A percentile compares a stretch with the other conserved stretches of the same genome.
Evolutionary conservation across 768 basidiomycete genomes (phyloP).

Genomic region (Kwoniella shandongensis): DNA sequence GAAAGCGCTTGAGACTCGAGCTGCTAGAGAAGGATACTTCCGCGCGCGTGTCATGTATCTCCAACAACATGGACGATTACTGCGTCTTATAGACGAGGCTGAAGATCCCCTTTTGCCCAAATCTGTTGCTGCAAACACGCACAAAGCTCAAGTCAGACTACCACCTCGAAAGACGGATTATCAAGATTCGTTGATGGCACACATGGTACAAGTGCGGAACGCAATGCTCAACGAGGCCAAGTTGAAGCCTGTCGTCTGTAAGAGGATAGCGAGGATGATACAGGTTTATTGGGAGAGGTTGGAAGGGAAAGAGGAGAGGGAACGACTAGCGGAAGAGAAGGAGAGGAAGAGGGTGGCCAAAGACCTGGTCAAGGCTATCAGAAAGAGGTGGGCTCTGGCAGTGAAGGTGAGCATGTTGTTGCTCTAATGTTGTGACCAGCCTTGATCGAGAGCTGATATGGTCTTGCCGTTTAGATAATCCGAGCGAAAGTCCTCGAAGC

Average conservation of each 20-base stretch:
- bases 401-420: constrained; percentile 55
- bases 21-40: constrained; percentile 57
- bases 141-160: constrained; percentile 14
- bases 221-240: constrained; percentile 55
- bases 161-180: constrained; percentile 44
- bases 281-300: constrained; percentile 73
- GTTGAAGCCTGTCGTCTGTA: constrained; percentile 54
- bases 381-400: constrained; percentile 82
- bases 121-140: constrained; percentile 3
- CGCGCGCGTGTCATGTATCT: constrained; percentile 58
- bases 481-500: constrained; percentile 58
- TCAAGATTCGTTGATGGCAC: constrained; percentile 53
- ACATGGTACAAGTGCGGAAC: constrained; percentile 49
- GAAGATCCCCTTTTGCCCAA: constrained; percentile 6
- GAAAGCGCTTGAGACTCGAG: constrained; percentile 55
- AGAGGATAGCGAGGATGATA: constrained; percentile 65
- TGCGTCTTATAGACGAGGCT: constrained; percentile 54
- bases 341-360: constrained; percentile 68
- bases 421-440: too few relatives aligned
- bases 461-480: constrained; percentile 41
- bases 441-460: too few relatives aligned
- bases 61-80: constrained; percentile 59
- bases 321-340: constrained; percentile 65
- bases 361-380: constrained; percentile 68
- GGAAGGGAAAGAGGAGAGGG: constrained; percentile 64